These are phyloP conservation scores for Gaertneriomyces semiglobifer DNA, from an alignment of 192 early-diverging fungal species.

Conservation along the genomic window DNA sequence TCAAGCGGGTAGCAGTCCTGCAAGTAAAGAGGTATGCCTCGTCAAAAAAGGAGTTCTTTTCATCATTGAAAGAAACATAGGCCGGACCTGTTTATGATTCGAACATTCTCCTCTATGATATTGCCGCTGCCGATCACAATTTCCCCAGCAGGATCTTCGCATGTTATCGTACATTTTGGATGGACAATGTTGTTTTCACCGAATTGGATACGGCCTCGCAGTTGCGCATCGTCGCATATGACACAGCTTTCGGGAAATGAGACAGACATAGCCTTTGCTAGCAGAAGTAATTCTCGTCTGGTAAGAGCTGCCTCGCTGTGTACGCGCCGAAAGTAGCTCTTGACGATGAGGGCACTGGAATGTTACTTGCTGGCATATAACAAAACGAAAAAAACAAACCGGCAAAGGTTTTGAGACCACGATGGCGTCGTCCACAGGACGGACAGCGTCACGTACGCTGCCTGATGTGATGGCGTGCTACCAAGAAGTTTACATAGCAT, in stretches of 20 bases:
- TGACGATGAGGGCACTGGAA: too few species aligned
- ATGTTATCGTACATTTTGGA: conserved; percentile 67
- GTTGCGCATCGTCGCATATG: conserved; percentile 40
- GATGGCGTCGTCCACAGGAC: too few species aligned
- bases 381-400: too few species aligned
- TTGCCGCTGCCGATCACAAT: conserved; percentile 71
- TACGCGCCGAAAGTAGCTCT: too few species aligned
- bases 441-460: too few species aligned
- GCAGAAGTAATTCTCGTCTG: too few species aligned
- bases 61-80: neutral
- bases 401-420: too few species aligned
- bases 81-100: conserved; percentile 65
- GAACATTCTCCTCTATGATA: conserved; percentile 71
- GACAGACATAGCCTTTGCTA: neutral
- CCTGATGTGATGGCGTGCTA: too few species aligned
- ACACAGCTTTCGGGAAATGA: neutral
- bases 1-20: conserved; percentile 36
- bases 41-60: neutral
- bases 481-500: too few species aligned
- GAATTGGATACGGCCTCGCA: conserved; percentile 28
- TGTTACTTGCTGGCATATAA: too few species aligned
- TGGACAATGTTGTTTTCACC: conserved; percentile 55
- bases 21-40: neutral
- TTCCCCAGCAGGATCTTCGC: conserved; percentile 51
- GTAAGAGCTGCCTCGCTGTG: too few species aligned